A percentile compares a stretch with the other conserved stretches of the same genome.
Evolutionary conservation across 768 basidiomycete genomes (phyloP).

Genomic region (Kondoa subrosea): DNA sequence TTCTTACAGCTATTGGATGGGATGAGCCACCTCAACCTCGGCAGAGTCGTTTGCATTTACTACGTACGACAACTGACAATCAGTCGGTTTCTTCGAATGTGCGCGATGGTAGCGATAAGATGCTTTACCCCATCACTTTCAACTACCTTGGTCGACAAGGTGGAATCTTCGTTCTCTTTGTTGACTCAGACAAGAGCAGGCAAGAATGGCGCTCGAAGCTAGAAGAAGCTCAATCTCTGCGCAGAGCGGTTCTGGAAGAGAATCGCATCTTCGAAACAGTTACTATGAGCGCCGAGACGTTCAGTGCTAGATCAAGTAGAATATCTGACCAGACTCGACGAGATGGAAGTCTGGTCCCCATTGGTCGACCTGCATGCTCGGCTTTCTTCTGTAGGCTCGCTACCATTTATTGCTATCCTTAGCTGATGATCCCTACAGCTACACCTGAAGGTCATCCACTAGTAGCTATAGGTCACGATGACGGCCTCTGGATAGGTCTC

Average conservation of each 20-base stretch:
- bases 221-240: slow-evolving; percentile 67
- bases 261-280: slow-evolving; percentile 44
- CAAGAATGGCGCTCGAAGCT: slow-evolving; percentile 78
- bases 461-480: slow-evolving; percentile 82
- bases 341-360: slow-evolving; percentile 6
- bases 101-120: slow-evolving; percentile 9
- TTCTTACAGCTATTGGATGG: slow-evolving; percentile 37
- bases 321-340: neutral
- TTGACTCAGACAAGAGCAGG: slow-evolving; percentile 58
- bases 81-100: slow-evolving; percentile 3
- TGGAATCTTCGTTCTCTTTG: slow-evolving; percentile 70
- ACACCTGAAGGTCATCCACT: slow-evolving; percentile 69
- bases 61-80: neutral
- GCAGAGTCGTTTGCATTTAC: slow-evolving; percentile 42
- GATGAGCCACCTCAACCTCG: slow-evolving; percentile 33
- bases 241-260: slow-evolving; percentile 62
- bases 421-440: slow-evolving; percentile 36
- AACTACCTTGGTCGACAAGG: slow-evolving; percentile 77
- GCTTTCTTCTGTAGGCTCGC: slow-evolving; percentile 62
- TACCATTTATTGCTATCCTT: slow-evolving; percentile 8
- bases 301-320: neutral
- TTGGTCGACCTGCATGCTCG: slow-evolving; percentile 62
- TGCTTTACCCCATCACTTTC: slow-evolving; percentile 71
- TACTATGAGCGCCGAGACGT: slow-evolving; percentile 8
- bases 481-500: slow-evolving; percentile 91